These are phyloP conservation scores for Ceratocystis diversiconidia DNA, from an alignment of 2,329 filamentous ascomycete species.

Conservation along the genomic window DNA sequence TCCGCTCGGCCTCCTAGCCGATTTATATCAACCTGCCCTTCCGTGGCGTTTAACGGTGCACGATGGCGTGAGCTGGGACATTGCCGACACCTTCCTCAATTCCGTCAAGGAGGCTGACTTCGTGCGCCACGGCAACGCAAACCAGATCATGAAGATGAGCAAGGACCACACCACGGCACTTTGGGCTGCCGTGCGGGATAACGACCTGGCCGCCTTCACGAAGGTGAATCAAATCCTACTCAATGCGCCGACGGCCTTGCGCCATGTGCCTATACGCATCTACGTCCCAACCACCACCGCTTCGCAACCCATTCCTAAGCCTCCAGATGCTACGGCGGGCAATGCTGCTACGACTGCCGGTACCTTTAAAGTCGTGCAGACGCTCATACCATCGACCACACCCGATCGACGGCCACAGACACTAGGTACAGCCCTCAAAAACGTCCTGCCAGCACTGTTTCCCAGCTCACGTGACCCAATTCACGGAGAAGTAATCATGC, in stretches of 20 bases:
- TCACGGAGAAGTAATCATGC: slow-evolving; percentile 69
- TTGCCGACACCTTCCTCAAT: slow-evolving; percentile 49
- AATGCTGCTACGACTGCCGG: slow-evolving; percentile 26
- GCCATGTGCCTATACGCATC: slow-evolving; percentile 73
- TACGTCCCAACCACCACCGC: slow-evolving; percentile 62
- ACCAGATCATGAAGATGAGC: slow-evolving; percentile 77
- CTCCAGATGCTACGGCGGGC: too few relatives aligned
- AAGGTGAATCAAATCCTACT: slow-evolving; percentile 65
- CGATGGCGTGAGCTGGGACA: slow-evolving; percentile 44
- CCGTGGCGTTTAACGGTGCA: slow-evolving; percentile 42
- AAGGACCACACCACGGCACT: slow-evolving; percentile 70
- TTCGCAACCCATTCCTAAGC: slow-evolving; percentile 23
- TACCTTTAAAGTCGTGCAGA: slow-evolving; percentile 60
- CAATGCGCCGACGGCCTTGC: slow-evolving; percentile 57
- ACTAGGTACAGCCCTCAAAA: slow-evolving; percentile 64
- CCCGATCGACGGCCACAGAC: slow-evolving; percentile 32
- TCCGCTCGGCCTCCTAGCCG: slow-evolving; percentile 39
- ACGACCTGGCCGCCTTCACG: slow-evolving; percentile 59
- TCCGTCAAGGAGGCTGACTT: slow-evolving; percentile 67
- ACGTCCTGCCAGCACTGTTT: slow-evolving; percentile 66
- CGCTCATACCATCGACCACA: slow-evolving; percentile 44
- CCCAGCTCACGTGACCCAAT: slow-evolving; percentile 74
- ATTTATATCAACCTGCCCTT: slow-evolving; percentile 40
- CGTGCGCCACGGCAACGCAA: slow-evolving; percentile 72
- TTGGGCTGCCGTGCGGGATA: slow-evolving; percentile 67